phyloP scores from a whole-genome alignment of 2,329 filamentous ascomycete genomes.

The Diaporthe australafricana region DNA sequence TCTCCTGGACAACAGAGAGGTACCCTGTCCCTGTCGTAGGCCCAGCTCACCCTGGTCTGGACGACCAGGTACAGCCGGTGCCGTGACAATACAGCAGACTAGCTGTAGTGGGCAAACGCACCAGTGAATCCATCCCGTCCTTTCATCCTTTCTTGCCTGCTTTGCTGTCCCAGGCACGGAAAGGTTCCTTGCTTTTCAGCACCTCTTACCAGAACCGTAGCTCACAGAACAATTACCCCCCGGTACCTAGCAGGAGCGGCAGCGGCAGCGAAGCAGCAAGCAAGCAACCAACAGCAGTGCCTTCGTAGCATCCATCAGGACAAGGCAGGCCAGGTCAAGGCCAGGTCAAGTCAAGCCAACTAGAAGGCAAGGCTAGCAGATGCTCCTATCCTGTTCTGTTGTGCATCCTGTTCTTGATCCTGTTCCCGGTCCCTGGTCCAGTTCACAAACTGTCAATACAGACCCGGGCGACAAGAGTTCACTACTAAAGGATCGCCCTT shows the following conservation, averaged over 20 bases:
- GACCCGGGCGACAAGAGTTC: slow-evolving; percentile 18
- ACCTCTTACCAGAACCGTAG: background rate
- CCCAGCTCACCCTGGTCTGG: slow-evolving; percentile 23
- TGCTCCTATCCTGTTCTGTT: slow-evolving; percentile 6
- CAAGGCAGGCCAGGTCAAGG: background rate
- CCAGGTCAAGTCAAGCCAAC: slow-evolving; percentile 2
- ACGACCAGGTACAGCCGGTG: background rate
- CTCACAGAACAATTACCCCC: background rate
- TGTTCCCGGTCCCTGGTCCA: background rate
- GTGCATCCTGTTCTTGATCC: background rate
- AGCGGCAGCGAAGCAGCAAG: background rate
- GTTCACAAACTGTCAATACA: slow-evolving; percentile 17
- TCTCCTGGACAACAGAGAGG: slow-evolving; percentile 22
- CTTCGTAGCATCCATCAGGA: background rate
- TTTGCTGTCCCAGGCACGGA: background rate
- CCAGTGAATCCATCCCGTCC: background rate
- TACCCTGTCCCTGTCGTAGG: background rate
- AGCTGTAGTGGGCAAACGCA: background rate
- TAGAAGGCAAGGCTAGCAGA: background rate
- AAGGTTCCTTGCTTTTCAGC: slow-evolving; percentile 16
- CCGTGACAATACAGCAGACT: background rate
- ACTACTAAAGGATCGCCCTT: slow-evolving; percentile 34
- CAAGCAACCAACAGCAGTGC: background rate
- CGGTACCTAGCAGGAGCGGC: background rate
- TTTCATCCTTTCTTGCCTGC: background rate